These are phyloP conservation scores for Mortierella sp. DNA, from an alignment of 371 early-diverging fungal species.

Conservation along the genomic window DNA sequence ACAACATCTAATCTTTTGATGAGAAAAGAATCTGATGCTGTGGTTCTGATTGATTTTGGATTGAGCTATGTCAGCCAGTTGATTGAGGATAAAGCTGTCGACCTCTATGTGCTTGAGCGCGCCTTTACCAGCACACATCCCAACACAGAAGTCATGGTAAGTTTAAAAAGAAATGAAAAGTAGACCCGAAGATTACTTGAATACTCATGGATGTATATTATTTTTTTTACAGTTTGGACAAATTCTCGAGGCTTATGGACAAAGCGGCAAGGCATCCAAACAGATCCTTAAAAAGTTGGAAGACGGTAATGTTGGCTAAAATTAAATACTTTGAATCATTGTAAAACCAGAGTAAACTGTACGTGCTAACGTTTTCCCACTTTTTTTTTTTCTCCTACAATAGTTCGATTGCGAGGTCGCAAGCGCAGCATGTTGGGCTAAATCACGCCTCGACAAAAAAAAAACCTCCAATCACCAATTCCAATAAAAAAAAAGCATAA, in stretches of 20 bases:
- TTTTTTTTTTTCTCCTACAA: slow-evolving; percentile 5
- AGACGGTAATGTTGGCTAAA: no score
- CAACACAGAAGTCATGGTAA: slow-evolving; percentile 79
- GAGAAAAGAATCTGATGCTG: slow-evolving; percentile 62
- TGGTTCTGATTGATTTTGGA: slow-evolving; percentile 98
- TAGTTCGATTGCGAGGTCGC: slow-evolving; percentile 91
- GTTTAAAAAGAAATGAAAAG: background rate
- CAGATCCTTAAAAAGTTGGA: slow-evolving; percentile 80
- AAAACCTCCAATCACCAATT: background rate
- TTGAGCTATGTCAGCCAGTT: slow-evolving; percentile 87
- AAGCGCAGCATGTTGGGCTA: slow-evolving; percentile 93
- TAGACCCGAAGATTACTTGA: background rate
- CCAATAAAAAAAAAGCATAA: background rate
- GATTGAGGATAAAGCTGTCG: slow-evolving; percentile 99
- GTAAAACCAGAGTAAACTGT: background rate
- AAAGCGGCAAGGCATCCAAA: slow-evolving; percentile 64
- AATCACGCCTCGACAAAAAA: slow-evolving; percentile 9
- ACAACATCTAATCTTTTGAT: slow-evolving; percentile 98
- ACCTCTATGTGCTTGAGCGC: slow-evolving; percentile 98
- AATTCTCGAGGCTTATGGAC: slow-evolving; percentile 78
- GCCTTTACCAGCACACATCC: slow-evolving; percentile 95
- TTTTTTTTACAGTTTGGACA: slow-evolving; percentile 69
- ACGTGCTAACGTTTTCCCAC: background rate
- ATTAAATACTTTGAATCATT: background rate
- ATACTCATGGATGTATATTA: background rate